Base-by-base conservation (phyloP, 2,329 filamentous ascomycete species). In the Monosporascus sp. region DNA sequence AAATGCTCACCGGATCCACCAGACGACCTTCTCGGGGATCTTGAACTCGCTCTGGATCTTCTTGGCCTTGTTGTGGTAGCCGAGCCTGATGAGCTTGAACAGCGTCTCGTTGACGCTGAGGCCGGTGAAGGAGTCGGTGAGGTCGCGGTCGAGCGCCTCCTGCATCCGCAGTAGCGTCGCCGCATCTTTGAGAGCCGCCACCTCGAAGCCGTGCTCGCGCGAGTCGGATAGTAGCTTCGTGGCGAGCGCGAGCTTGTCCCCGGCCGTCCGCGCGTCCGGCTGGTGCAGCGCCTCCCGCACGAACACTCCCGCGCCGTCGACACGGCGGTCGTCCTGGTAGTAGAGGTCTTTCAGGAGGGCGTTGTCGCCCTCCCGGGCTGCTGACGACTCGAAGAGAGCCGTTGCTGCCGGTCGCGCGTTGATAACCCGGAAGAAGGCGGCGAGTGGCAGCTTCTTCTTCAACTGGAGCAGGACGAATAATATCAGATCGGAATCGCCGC, bases 31-130 rank as follows among this genome's bases (percentile, higher is more conserved):
- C 60, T 97, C 94, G 0, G 89, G 84, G 47, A 99, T 86, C 65
- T 91, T 95, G 75, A 99, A 99, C 61, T 97, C 93, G 67, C 80
- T 86, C 68, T 94, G 88, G 3, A 97, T 80, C 71, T 93, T 96
- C 70, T 87, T 88, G 22, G 92, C 92, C 55, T 92, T 83, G 62
- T 91, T 91, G 51, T 86, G 80, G 67, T 96, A 92, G 2, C 91
- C 90, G 11, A 89, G 80, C 49, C 85, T 81, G 59, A 96, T 86
- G 49, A 99, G 80, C 68, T 91, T 89, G 72, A 93, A 95, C 63
- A 97, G 82, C 1, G 94, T 99, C 66, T 96, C 88, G 66, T 97
- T 94, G 50, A 96, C 83, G 59, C 87, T 90, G 17, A 97, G 77
- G 0, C 94, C 93, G 3, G 88, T 82, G 63, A 93, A 97, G 0